These are phyloP conservation scores for Fusarium pseudonygamai DNA, from an alignment of 2,329 filamentous ascomycete species.

Conservation along the genomic window DNA sequence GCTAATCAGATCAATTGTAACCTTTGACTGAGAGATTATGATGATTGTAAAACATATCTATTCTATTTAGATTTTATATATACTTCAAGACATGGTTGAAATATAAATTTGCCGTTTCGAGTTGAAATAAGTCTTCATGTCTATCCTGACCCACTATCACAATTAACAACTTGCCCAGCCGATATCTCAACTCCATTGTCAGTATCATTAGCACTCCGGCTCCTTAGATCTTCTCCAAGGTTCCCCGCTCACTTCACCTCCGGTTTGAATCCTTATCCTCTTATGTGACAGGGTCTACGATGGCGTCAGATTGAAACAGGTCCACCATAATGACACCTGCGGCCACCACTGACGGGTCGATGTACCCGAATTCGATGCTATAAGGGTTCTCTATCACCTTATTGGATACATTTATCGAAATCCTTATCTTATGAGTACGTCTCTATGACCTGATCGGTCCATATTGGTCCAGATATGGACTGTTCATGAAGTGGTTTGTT, in stretches of 20 bases:
- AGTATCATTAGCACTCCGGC: no score
- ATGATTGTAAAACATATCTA: not conserved
- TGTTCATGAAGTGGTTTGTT: not conserved
- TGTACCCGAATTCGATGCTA: not conserved
- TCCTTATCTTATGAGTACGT: not conserved
- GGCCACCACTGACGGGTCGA: constrained; percentile 29
- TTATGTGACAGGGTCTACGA: constrained; percentile 17
- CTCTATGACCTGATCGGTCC: not conserved
- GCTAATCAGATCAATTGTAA: constrained; percentile 23
- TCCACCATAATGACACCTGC: constrained; percentile 20
- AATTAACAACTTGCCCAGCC: not conserved
- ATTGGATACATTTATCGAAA: constrained; percentile 15
- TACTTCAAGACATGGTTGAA: no score
- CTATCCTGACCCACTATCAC: not conserved
- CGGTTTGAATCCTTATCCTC: not conserved
- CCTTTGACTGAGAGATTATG: not conserved
- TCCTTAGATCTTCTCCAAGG: not conserved
- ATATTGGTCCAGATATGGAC: not conserved
- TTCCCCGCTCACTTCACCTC: constrained; percentile 23
- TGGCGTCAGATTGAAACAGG: constrained; percentile 34
- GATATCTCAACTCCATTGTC: not conserved
- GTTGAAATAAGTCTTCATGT: not conserved
- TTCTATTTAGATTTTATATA: no score
- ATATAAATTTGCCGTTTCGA: not conserved
- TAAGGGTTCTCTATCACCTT: not conserved